A percentile compares a stretch with the other conserved stretches of the same genome.
phyloP scores from a whole-genome alignment of 1,284 basidiomycete genomes.

The Dichomitus squalens region DNA sequence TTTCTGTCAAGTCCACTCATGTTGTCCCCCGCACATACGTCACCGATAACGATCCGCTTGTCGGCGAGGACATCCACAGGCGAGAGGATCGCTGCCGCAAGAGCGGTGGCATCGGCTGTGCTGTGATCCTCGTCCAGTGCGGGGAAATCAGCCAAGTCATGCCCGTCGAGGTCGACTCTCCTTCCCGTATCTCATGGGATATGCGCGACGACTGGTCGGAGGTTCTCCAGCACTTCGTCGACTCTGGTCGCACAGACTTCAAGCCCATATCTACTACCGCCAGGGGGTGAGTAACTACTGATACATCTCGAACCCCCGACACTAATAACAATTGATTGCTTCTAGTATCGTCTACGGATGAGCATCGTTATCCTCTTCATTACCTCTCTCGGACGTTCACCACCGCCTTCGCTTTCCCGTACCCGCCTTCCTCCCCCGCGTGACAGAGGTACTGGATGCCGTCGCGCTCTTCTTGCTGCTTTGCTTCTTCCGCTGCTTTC shows the following conservation, averaged over 20 bases:
- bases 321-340: constrained; percentile 8
- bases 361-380: constrained; percentile 12
- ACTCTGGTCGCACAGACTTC: constrained; percentile 74
- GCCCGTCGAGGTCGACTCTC: constrained; percentile 80
- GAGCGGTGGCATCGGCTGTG: constrained; percentile 70
- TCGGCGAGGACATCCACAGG: constrained; percentile 70
- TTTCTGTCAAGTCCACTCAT: constrained; percentile 65
- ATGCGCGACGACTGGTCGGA: constrained; percentile 67
- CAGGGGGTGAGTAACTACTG: constrained; percentile 59
- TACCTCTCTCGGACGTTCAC: constrained; percentile 15
- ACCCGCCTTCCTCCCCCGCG: not conserved
- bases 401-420: not conserved
- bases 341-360: constrained; percentile 42
- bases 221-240: constrained; percentile 69
- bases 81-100: constrained; percentile 76
- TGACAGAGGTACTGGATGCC: constrained; percentile 12
- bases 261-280: constrained; percentile 75
- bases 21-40: constrained; percentile 70
- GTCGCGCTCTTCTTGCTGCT: constrained; percentile 4
- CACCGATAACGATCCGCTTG: constrained; percentile 65
- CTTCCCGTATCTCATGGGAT: constrained; percentile 74
- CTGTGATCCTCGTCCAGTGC: constrained; percentile 74
- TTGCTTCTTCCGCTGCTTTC: not conserved
- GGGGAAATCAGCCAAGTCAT: constrained; percentile 75
- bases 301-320: not conserved